A percentile compares a stretch with the other conserved stretches of the same genome.
Evolutionary conservation across 805 yeast species (phyloP).

Genomic region (Suhomyces prunicola): DNA sequence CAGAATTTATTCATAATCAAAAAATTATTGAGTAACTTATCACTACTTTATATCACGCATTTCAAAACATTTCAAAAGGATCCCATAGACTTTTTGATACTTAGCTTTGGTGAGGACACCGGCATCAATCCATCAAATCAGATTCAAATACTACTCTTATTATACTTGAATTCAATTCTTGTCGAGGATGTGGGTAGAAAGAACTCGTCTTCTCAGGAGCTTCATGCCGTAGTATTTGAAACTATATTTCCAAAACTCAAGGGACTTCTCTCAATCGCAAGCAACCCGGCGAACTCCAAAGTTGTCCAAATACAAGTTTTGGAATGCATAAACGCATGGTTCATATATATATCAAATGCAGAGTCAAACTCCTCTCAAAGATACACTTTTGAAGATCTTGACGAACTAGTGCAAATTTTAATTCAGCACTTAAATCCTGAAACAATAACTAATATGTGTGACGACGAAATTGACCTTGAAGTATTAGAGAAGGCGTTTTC

Average conservation of each 20-base stretch:
- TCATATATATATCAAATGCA: constrained; percentile 33
- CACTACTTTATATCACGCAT: constrained; percentile 44
- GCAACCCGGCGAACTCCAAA: background rate
- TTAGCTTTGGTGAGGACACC: constrained; percentile 1
- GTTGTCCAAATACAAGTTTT: constrained; percentile 14
- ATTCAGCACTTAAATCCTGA: constrained; percentile 3
- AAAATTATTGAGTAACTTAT: constrained; percentile 56
- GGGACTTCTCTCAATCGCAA: constrained; percentile 12
- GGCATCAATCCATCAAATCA: constrained; percentile 4
- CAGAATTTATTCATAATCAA: constrained; percentile 42
- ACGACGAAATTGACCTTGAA: constrained; percentile 8
- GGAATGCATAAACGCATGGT: constrained; percentile 35
- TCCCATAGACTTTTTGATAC: constrained; percentile 7
- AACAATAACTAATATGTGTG: background rate
- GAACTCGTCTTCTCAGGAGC: constrained; percentile 17
- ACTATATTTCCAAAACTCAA: constrained; percentile 27
- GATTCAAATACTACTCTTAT: constrained; percentile 15
- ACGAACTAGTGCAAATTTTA: constrained; percentile 16
- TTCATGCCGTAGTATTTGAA: constrained; percentile 39
- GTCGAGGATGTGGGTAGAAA: constrained; percentile 50
- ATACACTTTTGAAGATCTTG: constrained; percentile 23
- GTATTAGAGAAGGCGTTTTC: constrained; percentile 20
- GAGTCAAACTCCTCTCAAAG: constrained; percentile 32
- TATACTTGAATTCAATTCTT: constrained; percentile 42
- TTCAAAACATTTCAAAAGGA: constrained; percentile 31